These are phyloP conservation scores for Lachnellula occidentalis DNA, from an alignment of 2,329 filamentous ascomycete genomes.

Conservation along the genomic window DNA sequence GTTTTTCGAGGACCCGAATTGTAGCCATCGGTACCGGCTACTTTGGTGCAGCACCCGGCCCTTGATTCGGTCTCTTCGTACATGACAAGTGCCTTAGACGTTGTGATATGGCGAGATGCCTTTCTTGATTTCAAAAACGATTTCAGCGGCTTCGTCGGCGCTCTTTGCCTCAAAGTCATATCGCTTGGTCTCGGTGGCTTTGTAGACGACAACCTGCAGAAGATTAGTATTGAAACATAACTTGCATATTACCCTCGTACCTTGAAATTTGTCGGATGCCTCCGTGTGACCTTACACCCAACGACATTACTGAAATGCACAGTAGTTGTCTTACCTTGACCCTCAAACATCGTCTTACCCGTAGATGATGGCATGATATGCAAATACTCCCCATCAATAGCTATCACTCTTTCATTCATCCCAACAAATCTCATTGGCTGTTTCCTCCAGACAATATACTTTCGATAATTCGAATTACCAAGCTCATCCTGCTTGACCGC, in stretches of 20 bases:
- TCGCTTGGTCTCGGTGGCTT: slow-evolving; percentile 68
- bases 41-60: too few species aligned
- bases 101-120: slow-evolving; percentile 59
- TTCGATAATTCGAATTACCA: slow-evolving; percentile 58
- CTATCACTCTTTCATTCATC: slow-evolving; percentile 68
- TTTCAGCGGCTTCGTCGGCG: slow-evolving; percentile 67
- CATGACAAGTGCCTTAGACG: slow-evolving; percentile 7
- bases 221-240: neutral
- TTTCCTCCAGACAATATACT: slow-evolving; percentile 75
- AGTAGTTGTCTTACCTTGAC: slow-evolving; percentile 66
- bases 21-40: too few species aligned
- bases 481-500: slow-evolving; percentile 54
- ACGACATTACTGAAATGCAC: slow-evolving; percentile 79
- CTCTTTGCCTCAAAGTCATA: slow-evolving; percentile 81
- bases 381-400: slow-evolving; percentile 81
- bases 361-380: slow-evolving; percentile 72
- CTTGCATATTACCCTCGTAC: slow-evolving; percentile 37
- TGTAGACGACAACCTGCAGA: slow-evolving; percentile 63
- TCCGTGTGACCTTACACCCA: slow-evolving; percentile 73
- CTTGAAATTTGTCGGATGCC: slow-evolving; percentile 76
- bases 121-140: slow-evolving; percentile 73
- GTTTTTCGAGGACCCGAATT: too few species aligned
- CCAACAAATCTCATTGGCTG: slow-evolving; percentile 77
- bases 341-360: slow-evolving; percentile 60
- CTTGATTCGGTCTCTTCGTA: too few species aligned